Evolutionary conservation across 2,329 filamentous ascomycete species (phyloP), one percentile per base, ranked within the genome.

Genomic region (Kalaharituber pfeilii): DNA sequence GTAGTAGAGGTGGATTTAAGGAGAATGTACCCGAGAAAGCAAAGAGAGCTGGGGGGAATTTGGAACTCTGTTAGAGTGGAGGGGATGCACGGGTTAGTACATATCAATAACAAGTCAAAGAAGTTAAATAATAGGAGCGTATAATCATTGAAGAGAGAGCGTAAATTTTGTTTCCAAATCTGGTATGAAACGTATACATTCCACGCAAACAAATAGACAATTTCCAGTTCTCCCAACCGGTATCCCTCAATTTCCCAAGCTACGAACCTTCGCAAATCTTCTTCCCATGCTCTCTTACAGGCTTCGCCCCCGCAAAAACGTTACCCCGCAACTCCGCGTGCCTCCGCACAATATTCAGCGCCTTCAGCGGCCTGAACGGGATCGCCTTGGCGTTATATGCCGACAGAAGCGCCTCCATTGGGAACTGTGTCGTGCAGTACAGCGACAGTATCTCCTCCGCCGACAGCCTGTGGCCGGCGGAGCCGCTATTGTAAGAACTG

Each of bases 221-320:
- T n/a, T n/a, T n/a, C n/a, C n/a, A n/a, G n/a, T n/a, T n/a, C n/a
- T n/a, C n/a, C n/a, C n/a, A n/a, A n/a, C n/a, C n/a, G n/a, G n/a
- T n/a, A n/a, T n/a, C n/a, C n/a, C n/a, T n/a, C n/a, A n/a, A n/a
- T n/a, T n/a, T n/a, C n/a, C n/a, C n/a, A n/a, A n/a, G n/a, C n/a
- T n/a, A n/a, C n/a, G n/a, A 20, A 50, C 49, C 24, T 26, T 33
- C 4, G 29, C 49, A 50, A 26, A 33, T 13, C n/a, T 15, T 50
- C 24, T 18, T 18, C 3, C 49, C 49, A 28, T 28, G 25, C 26
- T 33, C 28, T 27, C 13, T 29, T 20, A 18, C 29, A 5, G 22
- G 15, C 15, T 55, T 30, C 57, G 51, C 25, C 56, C 11, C 22
- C 13, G n/a, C n/a, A 22, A 13, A 15, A 25, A 25, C 13, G 42